phyloP scores from a whole-genome alignment of 768 basidiomycete genomes.

The Suillus brevipes region DNA sequence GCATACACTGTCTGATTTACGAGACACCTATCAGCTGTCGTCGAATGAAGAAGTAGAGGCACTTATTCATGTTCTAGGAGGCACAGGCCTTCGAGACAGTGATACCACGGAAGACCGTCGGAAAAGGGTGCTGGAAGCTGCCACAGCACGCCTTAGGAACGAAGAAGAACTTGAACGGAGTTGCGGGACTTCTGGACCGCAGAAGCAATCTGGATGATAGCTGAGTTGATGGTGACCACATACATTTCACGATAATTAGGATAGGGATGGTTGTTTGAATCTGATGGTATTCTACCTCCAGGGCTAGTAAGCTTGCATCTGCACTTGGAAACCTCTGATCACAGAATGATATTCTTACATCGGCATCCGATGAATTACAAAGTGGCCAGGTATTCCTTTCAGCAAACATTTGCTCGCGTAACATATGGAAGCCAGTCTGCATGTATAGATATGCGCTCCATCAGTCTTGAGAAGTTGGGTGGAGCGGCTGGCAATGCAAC shows the following conservation, averaged over 20 bases:
- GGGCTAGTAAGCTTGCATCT: background rate
- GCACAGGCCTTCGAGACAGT: conserved; percentile 24
- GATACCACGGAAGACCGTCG: conserved; percentile 64
- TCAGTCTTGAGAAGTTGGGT: background rate
- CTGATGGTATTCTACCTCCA: background rate
- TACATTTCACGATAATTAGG: background rate
- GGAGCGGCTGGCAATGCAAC: background rate
- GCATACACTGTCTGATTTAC: conserved; percentile 44
- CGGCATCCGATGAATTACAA: background rate
- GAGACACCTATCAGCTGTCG: conserved; percentile 50
- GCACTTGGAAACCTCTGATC: background rate
- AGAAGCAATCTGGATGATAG: background rate
- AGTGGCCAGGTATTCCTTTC: background rate
- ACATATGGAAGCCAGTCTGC: background rate
- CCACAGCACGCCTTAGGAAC: conserved; percentile 55
- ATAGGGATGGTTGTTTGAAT: background rate
- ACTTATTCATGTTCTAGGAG: conserved; percentile 55
- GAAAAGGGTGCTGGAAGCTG: conserved; percentile 55
- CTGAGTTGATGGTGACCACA: background rate
- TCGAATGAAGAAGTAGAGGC: conserved; percentile 60
- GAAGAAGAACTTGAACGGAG: conserved; percentile 72
- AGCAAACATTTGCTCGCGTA: background rate
- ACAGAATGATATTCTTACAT: background rate
- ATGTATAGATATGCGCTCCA: background rate
- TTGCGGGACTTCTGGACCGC: conserved; percentile 54